phyloP scores from a whole-genome alignment of 129 eudicot species.

The Pseudognaphalium luteoalbum region DNA sequence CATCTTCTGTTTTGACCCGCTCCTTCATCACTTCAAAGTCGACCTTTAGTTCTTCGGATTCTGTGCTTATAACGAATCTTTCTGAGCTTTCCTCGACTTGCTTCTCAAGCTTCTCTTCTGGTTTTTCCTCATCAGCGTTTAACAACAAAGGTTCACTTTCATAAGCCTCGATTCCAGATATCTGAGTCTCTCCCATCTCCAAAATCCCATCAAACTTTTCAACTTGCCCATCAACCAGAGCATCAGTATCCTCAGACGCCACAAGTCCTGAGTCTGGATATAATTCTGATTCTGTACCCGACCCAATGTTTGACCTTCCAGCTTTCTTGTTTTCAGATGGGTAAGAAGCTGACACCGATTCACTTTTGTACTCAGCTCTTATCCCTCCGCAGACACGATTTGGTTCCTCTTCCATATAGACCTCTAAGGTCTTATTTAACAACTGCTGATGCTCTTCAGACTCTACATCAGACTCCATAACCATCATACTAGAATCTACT shows the following conservation, averaged over 20 bases:
- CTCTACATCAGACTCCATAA: slow-evolving; percentile 12
- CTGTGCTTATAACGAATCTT: background rate
- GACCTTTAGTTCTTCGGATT: slow-evolving; percentile 31
- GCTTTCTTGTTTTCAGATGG: slow-evolving; percentile 32
- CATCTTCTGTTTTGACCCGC: slow-evolving; percentile 20
- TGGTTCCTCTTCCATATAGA: slow-evolving; percentile 33
- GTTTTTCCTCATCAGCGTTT: slow-evolving; percentile 28
- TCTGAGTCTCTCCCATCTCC: slow-evolving; percentile 31
- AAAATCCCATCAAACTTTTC: slow-evolving; percentile 30
- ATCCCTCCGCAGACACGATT: slow-evolving; percentile 17
- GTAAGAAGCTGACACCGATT: slow-evolving; percentile 8
- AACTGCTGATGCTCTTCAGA: slow-evolving; percentile 25
- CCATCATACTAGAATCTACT: slow-evolving; percentile 18
- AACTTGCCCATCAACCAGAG: slow-evolving; percentile 26
- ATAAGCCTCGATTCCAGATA: slow-evolving; percentile 32
- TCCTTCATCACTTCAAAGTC: slow-evolving; percentile 29
- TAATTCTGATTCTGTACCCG: slow-evolving; percentile 30
- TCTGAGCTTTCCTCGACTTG: slow-evolving; percentile 27
- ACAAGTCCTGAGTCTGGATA: slow-evolving; percentile 19
- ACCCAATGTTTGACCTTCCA: slow-evolving; percentile 20
- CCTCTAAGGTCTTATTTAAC: slow-evolving; percentile 23
- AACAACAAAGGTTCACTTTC: slow-evolving; percentile 16
- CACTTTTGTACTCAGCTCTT: slow-evolving; percentile 30
- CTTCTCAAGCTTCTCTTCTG: slow-evolving; percentile 27
- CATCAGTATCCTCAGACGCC: slow-evolving; percentile 25